These are phyloP conservation scores for Dichomitus squalens DNA, from an alignment of 1,284 basidiomycete genomes.

Conservation along the genomic window DNA sequence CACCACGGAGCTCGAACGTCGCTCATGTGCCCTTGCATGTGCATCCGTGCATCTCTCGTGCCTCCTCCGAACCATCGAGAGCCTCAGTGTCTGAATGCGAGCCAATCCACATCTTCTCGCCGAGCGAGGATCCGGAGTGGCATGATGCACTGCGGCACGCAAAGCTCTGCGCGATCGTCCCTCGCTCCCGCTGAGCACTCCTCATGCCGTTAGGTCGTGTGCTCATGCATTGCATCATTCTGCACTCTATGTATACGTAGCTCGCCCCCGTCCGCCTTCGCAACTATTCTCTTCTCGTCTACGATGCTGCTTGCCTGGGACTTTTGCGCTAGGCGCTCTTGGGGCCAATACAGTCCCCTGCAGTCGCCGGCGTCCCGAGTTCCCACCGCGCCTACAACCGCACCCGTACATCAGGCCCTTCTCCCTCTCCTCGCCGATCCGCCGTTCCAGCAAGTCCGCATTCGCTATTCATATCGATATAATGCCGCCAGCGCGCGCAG, in stretches of 20 bases:
- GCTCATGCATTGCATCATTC: not conserved
- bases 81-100: not conserved
- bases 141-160: not conserved
- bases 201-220: not conserved
- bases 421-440: not conserved
- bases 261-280: not conserved
- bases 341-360: not conserved
- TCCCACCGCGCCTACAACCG: not conserved
- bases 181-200: not conserved
- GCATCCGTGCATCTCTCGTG: not conserved
- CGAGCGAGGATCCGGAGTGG: not conserved
- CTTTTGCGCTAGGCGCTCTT: too few species aligned
- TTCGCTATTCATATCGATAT: conserved; percentile 4
- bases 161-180: conserved; percentile 6
- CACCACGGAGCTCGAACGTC: not conserved
- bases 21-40: not conserved
- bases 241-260: not conserved
- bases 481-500: not conserved
- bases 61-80: not conserved
- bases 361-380: not conserved
- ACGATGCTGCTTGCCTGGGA: too few species aligned
- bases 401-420: not conserved
- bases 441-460: not conserved
- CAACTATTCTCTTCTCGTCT: not conserved
- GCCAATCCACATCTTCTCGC: not conserved